A percentile compares a stretch with the other conserved stretches of the same genome.
phyloP scores from a whole-genome alignment of 371 early-diverging fungal species.

The Blastocladiella emersonii region DNA sequence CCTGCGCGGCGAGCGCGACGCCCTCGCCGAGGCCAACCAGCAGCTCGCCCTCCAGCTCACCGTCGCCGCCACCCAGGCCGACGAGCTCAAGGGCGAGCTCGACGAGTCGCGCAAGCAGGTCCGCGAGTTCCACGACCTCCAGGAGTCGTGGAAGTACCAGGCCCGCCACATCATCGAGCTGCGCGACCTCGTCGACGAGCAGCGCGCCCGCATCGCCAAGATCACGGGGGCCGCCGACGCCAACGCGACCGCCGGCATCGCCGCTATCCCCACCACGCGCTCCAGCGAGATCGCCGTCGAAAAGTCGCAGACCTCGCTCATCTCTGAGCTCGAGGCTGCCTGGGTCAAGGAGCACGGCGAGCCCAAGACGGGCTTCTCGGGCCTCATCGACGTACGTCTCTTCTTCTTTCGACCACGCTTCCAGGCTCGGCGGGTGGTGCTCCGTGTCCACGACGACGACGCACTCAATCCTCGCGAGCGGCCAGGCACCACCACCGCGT shows the following conservation, averaged over 20 bases:
- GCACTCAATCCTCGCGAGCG: too few species aligned
- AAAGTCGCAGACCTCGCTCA: background rate
- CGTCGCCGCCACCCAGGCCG: constrained; percentile 4
- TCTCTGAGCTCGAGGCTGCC: background rate
- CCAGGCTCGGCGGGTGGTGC: too few species aligned
- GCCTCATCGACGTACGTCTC: background rate
- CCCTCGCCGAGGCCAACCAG: background rate
- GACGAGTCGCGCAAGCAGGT: background rate
- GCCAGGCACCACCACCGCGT: too few species aligned
- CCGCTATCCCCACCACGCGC: background rate
- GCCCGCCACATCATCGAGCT: constrained; percentile 5
- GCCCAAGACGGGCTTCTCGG: background rate
- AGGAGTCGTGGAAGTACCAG: constrained; percentile 6
- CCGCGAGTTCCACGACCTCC: background rate
- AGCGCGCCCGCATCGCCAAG: background rate
- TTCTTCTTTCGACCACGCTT: too few species aligned
- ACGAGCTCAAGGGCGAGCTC: background rate
- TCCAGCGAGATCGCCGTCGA: background rate
- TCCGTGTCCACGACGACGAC: too few species aligned
- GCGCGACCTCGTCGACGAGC: background rate
- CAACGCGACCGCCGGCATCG: background rate
- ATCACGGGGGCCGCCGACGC: background rate
- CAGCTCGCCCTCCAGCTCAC: background rate
- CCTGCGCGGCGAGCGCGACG: constrained; percentile 1
- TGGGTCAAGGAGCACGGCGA: background rate